A percentile compares a stretch with the other conserved stretches of the same genome.
Evolutionary conservation across 805 yeast species (phyloP).

Genomic region (Nakazawaea ernobii): DNA sequence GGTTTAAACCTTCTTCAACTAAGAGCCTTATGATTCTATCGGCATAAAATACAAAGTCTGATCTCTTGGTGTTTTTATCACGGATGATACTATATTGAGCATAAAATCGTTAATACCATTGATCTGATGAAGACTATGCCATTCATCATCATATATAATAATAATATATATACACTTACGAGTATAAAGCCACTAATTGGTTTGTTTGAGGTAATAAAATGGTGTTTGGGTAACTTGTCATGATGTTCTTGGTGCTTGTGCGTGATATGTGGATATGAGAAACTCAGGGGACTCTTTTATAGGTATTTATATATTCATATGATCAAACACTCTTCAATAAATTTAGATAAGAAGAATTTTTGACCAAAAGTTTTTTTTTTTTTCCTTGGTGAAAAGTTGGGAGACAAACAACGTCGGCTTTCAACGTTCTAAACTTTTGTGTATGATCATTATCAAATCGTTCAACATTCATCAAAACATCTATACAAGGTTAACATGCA

Average conservation of each 20-base stretch:
- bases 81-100: slow-evolving; percentile 67
- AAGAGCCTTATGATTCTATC: slow-evolving; percentile 90
- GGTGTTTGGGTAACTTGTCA: slow-evolving; percentile 40
- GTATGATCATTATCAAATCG: too few relatives aligned
- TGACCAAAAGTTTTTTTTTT: background rate
- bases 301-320: background rate
- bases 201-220: slow-evolving; percentile 78
- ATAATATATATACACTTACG: slow-evolving; percentile 37
- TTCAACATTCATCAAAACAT: too few relatives aligned
- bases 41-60: slow-evolving; percentile 92
- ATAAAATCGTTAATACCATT: background rate
- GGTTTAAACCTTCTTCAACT: slow-evolving; percentile 94
- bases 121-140: too few relatives aligned
- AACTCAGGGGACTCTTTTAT: background rate
- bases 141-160: too few relatives aligned
- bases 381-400: background rate
- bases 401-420: background rate
- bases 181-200: slow-evolving; percentile 81
- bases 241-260: background rate
- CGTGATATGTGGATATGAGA: background rate
- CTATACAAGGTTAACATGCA: too few relatives aligned
- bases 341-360: background rate
- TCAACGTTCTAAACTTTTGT: slow-evolving; percentile 1
- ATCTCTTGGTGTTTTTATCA: slow-evolving; percentile 71
- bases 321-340: too few relatives aligned